These are phyloP conservation scores for Cornus kousa DNA, from an alignment of 148 eudicot species.

Conservation along the genomic window DNA sequence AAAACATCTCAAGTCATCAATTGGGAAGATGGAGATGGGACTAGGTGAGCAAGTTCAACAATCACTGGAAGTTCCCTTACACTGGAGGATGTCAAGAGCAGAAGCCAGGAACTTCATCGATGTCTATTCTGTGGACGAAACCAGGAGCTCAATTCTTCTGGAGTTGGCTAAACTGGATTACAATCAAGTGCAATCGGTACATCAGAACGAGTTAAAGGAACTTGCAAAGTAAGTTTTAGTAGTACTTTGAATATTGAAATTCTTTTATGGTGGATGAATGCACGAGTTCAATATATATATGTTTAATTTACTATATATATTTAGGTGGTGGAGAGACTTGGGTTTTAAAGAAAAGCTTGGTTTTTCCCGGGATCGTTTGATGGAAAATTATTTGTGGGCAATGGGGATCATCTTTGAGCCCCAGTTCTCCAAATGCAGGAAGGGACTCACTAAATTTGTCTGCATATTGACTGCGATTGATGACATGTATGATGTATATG, in stretches of 20 bases:
- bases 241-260: neutral
- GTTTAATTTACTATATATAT: neutral
- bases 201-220: constrained; percentile 9
- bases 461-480: constrained; percentile 14
- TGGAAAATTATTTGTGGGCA: constrained; percentile 22
- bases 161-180: constrained; percentile 11
- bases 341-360: constrained; percentile 7
- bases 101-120: constrained; percentile 10
- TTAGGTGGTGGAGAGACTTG: constrained; percentile 17
- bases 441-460: constrained; percentile 7
- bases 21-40: neutral
- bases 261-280: too few species aligned
- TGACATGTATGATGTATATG: constrained; percentile 16
- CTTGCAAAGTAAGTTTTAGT: neutral
- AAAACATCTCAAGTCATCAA: neutral
- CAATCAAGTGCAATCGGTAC: constrained; percentile 17
- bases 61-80: constrained; percentile 10
- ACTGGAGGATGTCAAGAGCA: constrained; percentile 11
- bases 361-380: constrained; percentile 14
- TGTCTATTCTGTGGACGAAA: neutral
- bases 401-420: constrained; percentile 8
- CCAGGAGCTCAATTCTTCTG: neutral
- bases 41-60: neutral
- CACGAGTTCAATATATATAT: neutral
- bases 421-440: constrained; percentile 14